These are phyloP conservation scores for Fragosphaeria purpurea DNA, from an alignment of 2,329 filamentous ascomycete genomes.

Conservation along the genomic window DNA sequence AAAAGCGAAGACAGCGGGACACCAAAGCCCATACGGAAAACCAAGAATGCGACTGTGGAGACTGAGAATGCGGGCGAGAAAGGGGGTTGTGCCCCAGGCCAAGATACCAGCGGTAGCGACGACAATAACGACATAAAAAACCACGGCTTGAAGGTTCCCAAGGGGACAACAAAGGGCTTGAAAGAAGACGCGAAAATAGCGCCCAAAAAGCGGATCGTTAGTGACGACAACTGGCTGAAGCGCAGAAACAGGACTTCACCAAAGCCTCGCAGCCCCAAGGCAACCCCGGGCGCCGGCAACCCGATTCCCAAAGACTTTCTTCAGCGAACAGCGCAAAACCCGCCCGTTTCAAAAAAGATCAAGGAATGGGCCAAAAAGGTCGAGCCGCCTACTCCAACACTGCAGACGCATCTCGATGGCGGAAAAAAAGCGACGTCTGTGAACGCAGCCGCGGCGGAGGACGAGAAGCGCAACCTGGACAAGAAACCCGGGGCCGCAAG, in stretches of 20 bases:
- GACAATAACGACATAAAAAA: slow-evolving; percentile 13
- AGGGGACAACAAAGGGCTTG: slow-evolving; percentile 15
- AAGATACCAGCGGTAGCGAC: slow-evolving; percentile 9
- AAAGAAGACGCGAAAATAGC: slow-evolving; percentile 30
- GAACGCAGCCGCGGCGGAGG: slow-evolving; percentile 1
- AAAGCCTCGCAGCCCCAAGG: slow-evolving; percentile 15
- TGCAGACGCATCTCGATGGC: slow-evolving; percentile 14
- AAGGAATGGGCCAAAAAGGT: slow-evolving; percentile 51
- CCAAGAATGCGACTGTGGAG: slow-evolving; percentile 14
- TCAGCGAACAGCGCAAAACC: slow-evolving; percentile 41
- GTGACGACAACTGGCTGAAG: slow-evolving; percentile 82
- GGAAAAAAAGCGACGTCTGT: slow-evolving; percentile 9
- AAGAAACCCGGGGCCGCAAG: slow-evolving; percentile 9
- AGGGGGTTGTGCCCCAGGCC: slow-evolving; percentile 2
- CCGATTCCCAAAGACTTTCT: slow-evolving; percentile 50
- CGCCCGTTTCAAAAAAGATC: slow-evolving; percentile 48
- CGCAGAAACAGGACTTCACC: slow-evolving; percentile 37
- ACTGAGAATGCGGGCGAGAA: slow-evolving; percentile 14
- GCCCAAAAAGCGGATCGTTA: slow-evolving; percentile 86
- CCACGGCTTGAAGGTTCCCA: slow-evolving; percentile 4
- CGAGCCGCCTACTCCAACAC: slow-evolving; percentile 34
- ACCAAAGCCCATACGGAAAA: slow-evolving; percentile 8
- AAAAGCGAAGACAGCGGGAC: too few relatives aligned
- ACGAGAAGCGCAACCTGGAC: slow-evolving; percentile 14
- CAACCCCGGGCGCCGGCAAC: slow-evolving; percentile 20